phyloP scores from a whole-genome alignment of 495 filamentous ascomycete species.

The Eremomyces bilateralis region DNA sequence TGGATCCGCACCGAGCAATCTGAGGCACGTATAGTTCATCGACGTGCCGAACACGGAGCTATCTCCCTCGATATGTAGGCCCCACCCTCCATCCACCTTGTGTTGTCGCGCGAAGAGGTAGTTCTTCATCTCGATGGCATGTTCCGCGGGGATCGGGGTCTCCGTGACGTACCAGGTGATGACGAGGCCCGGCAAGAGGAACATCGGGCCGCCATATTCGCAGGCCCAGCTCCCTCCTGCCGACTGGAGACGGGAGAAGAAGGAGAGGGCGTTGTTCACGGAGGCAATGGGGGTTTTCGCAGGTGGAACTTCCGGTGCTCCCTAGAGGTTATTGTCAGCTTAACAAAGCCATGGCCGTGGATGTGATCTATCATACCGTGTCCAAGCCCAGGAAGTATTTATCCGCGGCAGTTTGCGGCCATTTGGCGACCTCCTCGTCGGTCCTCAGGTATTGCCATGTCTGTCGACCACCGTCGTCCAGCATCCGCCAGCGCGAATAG shows the following conservation, averaged over 20 bases:
- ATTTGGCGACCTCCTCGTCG: constrained; percentile 47
- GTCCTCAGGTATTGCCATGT: constrained; percentile 85
- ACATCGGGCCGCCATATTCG: constrained; percentile 84
- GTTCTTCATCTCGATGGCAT: constrained; percentile 74
- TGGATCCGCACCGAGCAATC: constrained; percentile 70
- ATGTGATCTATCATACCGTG: constrained; percentile 22
- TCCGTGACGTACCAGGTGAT: constrained; percentile 82
- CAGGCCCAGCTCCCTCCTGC: constrained; percentile 85
- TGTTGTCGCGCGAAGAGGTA: constrained; percentile 81
- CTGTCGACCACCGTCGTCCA: constrained; percentile 61
- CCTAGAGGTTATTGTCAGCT: constrained; percentile 23
- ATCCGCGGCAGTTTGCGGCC: constrained; percentile 72
- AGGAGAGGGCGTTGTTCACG: constrained; percentile 63
- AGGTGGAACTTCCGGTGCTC: constrained; percentile 44
- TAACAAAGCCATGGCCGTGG: not conserved
- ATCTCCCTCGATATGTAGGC: constrained; percentile 87
- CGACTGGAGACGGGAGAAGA: constrained; percentile 78
- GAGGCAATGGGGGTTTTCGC: constrained; percentile 54
- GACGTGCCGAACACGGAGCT: constrained; percentile 76
- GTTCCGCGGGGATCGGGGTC: constrained; percentile 61
- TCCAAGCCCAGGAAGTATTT: constrained; percentile 65
- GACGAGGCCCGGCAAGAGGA: constrained; percentile 68
- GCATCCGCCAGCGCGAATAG: constrained; percentile 59
- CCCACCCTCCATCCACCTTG: constrained; percentile 86
- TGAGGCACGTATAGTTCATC: constrained; percentile 72